Percentiles rank a stretch among this genome's conserved stretches.
phyloP scores from a whole-genome alignment of 805 yeast species.

The Saturnispora diversa region DNA sequence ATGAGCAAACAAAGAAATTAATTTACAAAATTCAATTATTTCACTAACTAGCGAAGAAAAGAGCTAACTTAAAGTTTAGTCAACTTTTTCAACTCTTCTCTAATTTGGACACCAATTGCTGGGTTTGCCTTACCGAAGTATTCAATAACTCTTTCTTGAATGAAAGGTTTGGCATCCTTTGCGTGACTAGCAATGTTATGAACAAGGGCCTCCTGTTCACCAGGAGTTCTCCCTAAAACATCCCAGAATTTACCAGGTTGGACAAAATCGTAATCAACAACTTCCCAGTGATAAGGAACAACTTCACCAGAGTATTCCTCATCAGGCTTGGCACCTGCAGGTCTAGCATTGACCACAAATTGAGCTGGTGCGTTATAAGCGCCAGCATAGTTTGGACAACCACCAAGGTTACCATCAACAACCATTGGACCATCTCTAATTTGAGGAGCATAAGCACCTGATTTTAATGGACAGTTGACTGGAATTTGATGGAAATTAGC shows the following conservation, averaged over 20 bases:
- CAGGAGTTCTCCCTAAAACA: constrained; percentile 66
- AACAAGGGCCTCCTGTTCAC: constrained; percentile 78
- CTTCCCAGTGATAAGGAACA: constrained; percentile 79
- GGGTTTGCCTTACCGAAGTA: constrained; percentile 68
- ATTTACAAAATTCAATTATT: neutral
- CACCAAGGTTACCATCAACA: constrained; percentile 64
- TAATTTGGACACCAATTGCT: constrained; percentile 58
- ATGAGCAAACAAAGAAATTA: neutral
- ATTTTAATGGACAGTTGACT: constrained; percentile 73
- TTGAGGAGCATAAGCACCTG: constrained; percentile 53
- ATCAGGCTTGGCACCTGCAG: constrained; percentile 24
- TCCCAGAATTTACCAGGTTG: constrained; percentile 77
- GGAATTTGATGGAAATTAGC: constrained; percentile 77
- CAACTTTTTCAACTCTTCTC: constrained; percentile 38
- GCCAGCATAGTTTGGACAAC: constrained; percentile 65
- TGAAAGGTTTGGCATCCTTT: constrained; percentile 55
- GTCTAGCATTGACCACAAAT: constrained; percentile 34
- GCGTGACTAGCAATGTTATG: constrained; percentile 79
- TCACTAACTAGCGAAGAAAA: neutral
- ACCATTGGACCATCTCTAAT: constrained; percentile 78
- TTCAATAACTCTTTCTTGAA: constrained; percentile 72
- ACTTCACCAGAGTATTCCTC: constrained; percentile 30
- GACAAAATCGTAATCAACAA: constrained; percentile 57
- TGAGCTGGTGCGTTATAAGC: constrained; percentile 44
- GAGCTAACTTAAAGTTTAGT: constrained; percentile 11